Evolutionary conservation across 352 stramenopile species (phyloP), one percentile per base, ranked within the genome.

Genomic region (Pythium brassicae): DNA sequence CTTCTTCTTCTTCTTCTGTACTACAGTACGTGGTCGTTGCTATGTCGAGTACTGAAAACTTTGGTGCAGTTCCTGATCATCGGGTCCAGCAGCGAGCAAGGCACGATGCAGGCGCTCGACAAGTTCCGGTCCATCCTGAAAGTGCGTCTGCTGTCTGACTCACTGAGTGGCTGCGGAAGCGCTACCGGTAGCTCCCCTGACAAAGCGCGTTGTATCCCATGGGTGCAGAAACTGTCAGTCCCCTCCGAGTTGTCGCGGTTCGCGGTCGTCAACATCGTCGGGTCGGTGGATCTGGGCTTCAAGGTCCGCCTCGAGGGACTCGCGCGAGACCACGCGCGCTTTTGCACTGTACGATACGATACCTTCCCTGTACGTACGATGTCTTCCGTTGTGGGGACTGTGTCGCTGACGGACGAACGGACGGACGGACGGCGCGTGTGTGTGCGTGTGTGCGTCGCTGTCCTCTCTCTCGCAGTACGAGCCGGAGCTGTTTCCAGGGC

Each of bases 401-500:
- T n/a, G n/a, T n/a, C n/a, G n/a, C n/a, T n/a, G n/a, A n/a, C n/a
- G n/a, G n/a, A n/a, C n/a, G n/a, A n/a, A n/a, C n/a, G n/a, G n/a
- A n/a, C n/a, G n/a, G n/a, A n/a, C n/a, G n/a, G n/a, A n/a, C 15
- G 35, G 11, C 7, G 12, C n/a, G 35, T 42, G 35, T 42, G 3
- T n/a, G 11, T n/a, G 6, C 14, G 8, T 9, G 14, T 14, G 46
- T 35, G 8, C 20, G 2, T 53, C 1, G 20, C 6, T 35, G n/a
- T 37, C 32, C 5, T 7, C 8, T 14, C 32, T 7, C 9, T 37
- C 32, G 14, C 35, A 87, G 54, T 99, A 98, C 67, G 97, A 99
- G 68, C 97, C 97, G 0, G 97, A 99, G 66, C 69, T 99, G 3
- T 99, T 99, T 63, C 93, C 96, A 8, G 97, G 97, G 6, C 72